These are phyloP conservation scores for Schizophyllum amplum DNA, from an alignment of 1,284 basidiomycete genomes.

Conservation along the genomic window DNA sequence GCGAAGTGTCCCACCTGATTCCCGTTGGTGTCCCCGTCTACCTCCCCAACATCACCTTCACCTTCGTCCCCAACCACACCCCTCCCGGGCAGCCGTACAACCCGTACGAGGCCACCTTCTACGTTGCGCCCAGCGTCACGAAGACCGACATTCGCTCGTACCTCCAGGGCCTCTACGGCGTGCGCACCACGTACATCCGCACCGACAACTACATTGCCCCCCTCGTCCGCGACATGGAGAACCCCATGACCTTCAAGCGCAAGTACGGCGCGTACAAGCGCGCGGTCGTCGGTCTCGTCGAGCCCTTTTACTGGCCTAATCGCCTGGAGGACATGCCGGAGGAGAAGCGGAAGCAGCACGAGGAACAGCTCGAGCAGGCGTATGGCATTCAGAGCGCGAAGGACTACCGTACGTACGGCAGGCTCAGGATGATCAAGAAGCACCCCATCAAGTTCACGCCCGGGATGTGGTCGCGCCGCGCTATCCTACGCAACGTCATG, in stretches of 20 bases:
- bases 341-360: slow-evolving; percentile 42
- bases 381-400: slow-evolving; percentile 42
- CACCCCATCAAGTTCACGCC: slow-evolving; percentile 19
- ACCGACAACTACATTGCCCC: slow-evolving; percentile 81
- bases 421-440: slow-evolving; percentile 36
- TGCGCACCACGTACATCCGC: slow-evolving; percentile 87
- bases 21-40: slow-evolving; percentile 39
- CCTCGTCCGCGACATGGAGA: slow-evolving; percentile 35
- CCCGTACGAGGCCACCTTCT: slow-evolving; percentile 91
- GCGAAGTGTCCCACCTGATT: neutral
- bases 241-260: slow-evolving; percentile 2
- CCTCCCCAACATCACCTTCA: slow-evolving; percentile 82
- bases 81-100: slow-evolving; percentile 78
- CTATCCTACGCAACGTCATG: slow-evolving; percentile 4
- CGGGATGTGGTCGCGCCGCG: neutral
- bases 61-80: slow-evolving; percentile 81
- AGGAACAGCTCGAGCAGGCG: slow-evolving; percentile 51
- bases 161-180: slow-evolving; percentile 76
- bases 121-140: slow-evolving; percentile 77
- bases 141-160: slow-evolving; percentile 90
- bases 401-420: slow-evolving; percentile 29
- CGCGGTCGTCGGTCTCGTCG: slow-evolving; percentile 79
- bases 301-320: slow-evolving; percentile 88
- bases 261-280: slow-evolving; percentile 61
- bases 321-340: slow-evolving; percentile 68